Base-by-base conservation (phyloP, 2,329 filamentous ascomycete genomes). In the Xylaria sp. region DNA sequence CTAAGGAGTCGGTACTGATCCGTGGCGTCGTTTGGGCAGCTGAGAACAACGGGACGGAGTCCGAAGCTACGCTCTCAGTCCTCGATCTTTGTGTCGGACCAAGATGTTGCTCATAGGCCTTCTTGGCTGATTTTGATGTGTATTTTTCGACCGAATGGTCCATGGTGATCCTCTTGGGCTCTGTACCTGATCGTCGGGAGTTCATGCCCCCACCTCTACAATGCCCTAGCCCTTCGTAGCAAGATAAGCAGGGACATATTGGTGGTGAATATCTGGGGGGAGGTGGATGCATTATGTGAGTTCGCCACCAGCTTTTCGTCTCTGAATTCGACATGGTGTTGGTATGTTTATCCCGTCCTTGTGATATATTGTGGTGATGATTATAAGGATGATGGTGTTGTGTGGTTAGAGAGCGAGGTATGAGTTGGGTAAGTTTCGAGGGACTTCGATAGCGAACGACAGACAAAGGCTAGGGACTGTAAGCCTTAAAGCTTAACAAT, bases 211-310 rank as follows among this genome's bases (percentile, higher is more conserved):
- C 61, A 11, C 59, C 53, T 44, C 59, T 49, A 18, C 53, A 51
- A 49, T 57, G 56, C 1, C 54, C 50, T 4, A 56, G 60, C 7
- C 63, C 65, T 26, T 64, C 61, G 56, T 65, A 68, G 56, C 66
- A 68, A 19, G 64, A 60, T 17, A 57, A 53, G 37, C 66, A 68
- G 29, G 63, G 63, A 39, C 66, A 68, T 43, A 68, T 63, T 7
- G 64, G 48, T 44, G 60, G 48, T 9, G 58, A 37, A 22, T 56
- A 49, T 20, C 56, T 38, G 2, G 29, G 39, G 19, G 55, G 54
- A 19, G 60, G 60, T 4, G 60, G 56, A 21, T 62, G 61, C 18
- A 53, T 55, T 2, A 63, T 55, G 47, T 68, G 63, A 40, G 46
- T 59, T 24, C 56, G 61, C 63, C 63, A 67, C 66, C 66, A 67